Conservation (phyloP, 208 protist species). For the Jaenimonas drosophilae region DNA sequence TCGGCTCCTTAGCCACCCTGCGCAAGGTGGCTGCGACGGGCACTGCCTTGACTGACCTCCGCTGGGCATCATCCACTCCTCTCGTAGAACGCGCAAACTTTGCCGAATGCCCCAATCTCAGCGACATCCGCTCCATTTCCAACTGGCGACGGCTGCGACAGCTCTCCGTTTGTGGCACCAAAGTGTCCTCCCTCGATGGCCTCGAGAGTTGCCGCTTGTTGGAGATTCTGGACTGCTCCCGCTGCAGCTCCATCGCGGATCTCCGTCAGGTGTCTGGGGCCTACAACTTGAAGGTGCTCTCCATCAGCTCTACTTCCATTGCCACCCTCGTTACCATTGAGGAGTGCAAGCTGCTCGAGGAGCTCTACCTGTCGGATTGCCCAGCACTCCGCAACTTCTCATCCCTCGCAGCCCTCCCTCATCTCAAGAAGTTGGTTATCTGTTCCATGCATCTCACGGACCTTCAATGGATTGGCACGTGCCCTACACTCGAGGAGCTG, state of each 20-base stretch:
- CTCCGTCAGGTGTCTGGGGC: background rate
- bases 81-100: too few species aligned
- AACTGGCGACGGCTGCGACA: background rate
- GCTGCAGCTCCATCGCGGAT: background rate
- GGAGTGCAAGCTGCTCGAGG: background rate
- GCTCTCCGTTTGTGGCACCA: background rate
- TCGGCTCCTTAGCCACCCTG: too few species aligned
- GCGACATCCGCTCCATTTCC: too few species aligned
- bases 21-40: too few species aligned
- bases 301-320: background rate
- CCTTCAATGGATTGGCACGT: background rate
- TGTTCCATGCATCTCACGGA: background rate
- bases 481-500: constrained; percentile 1
- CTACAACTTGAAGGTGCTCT: constrained; percentile 1
- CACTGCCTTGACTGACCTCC: too few species aligned
- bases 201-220: background rate
- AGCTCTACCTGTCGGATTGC: background rate
- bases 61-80: too few species aligned
- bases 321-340: background rate
- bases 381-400: background rate
- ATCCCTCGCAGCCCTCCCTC: background rate
- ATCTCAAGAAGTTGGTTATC: background rate
- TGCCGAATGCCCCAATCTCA: too few species aligned
- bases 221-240: background rate
- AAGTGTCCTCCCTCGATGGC: background rate